Evolutionary conservation across 2,329 filamentous ascomycete genomes (phyloP).

Genomic region (Penicillium capsulatum): DNA sequence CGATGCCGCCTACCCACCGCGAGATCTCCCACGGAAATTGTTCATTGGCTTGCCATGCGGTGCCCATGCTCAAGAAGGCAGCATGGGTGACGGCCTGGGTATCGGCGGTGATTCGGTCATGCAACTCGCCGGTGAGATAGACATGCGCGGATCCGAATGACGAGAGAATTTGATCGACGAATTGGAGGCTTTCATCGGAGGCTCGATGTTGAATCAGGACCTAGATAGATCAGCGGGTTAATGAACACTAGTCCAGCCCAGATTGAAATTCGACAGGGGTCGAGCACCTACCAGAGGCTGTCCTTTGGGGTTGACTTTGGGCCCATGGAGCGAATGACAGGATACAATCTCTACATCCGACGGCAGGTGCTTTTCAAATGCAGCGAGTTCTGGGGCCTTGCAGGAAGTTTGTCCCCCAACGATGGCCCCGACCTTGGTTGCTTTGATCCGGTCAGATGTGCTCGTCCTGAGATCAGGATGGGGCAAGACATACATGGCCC

Average conservation of each 20-base stretch:
- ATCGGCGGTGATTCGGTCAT: conserved; percentile 96
- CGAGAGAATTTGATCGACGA: conserved; percentile 75
- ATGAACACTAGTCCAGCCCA: conserved; percentile 3
- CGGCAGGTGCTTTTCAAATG: conserved; percentile 86
- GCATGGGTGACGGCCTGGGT: conserved; percentile 98
- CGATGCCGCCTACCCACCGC: conserved; percentile 95
- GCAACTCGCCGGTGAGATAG: conserved; percentile 76
- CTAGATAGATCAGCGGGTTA: too few species aligned
- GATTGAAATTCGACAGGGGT: conserved; percentile 12
- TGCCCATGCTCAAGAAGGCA: conserved; percentile 95
- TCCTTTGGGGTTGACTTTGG: conserved; percentile 78
- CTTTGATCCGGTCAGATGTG: conserved; percentile 47
- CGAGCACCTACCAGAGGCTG: conserved; percentile 69
- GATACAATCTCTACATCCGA: conserved; percentile 87
- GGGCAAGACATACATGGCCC: conserved; percentile 72
- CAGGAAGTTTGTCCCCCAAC: conserved; percentile 97
- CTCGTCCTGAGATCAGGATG: conserved; percentile 5
- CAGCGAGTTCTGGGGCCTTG: conserved; percentile 92
- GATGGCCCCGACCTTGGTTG: conserved; percentile 90
- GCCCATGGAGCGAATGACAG: conserved; percentile 94
- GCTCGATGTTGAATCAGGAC: conserved; percentile 89
- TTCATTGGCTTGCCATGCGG: conserved; percentile 89
- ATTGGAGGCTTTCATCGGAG: conserved; percentile 66
- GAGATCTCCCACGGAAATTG: conserved; percentile 96
- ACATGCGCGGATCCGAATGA: conserved; percentile 85